These are phyloP conservation scores for Alternaria atra DNA, from an alignment of 2,329 filamentous ascomycete genomes.

Conservation along the genomic window DNA sequence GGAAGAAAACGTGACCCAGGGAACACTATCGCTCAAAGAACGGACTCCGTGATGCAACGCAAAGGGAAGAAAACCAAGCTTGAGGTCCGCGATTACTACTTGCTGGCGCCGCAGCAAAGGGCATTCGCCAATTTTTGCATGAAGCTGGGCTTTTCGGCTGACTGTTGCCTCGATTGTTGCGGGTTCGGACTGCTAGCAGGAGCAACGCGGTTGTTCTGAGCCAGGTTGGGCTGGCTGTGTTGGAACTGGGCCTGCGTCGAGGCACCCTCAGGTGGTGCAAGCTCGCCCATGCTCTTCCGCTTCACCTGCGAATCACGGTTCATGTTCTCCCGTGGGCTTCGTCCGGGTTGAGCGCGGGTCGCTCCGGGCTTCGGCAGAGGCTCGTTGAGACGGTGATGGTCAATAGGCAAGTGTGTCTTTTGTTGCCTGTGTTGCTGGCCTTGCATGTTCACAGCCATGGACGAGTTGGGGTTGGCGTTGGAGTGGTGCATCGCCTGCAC, in stretches of 20 bases:
- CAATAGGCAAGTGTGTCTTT: slow-evolving; percentile 58
- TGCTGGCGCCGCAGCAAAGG: slow-evolving; percentile 75
- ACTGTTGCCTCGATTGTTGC: slow-evolving; percentile 65
- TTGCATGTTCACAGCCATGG: slow-evolving; percentile 82
- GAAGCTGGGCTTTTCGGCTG: slow-evolving; percentile 74
- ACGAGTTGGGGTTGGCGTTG: slow-evolving; percentile 80
- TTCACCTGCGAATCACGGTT: slow-evolving; percentile 53
- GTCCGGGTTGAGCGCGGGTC: slow-evolving; percentile 60
- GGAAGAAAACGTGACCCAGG: slow-evolving; percentile 43
- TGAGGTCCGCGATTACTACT: slow-evolving; percentile 32
- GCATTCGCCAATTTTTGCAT: slow-evolving; percentile 94
- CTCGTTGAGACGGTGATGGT: slow-evolving; percentile 56
- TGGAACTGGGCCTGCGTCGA: slow-evolving; percentile 97
- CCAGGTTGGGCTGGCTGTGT: slow-evolving; percentile 88
- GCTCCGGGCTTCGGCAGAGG: slow-evolving; percentile 68
- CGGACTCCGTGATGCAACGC: slow-evolving; percentile 48
- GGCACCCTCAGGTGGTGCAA: slow-evolving; percentile 78
- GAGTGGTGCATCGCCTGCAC: slow-evolving; percentile 78
- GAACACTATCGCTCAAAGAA: slow-evolving; percentile 44
- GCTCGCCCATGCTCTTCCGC: slow-evolving; percentile 80
- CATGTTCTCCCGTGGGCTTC: slow-evolving; percentile 46
- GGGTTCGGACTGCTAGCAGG: slow-evolving; percentile 54
- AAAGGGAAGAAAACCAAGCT: slow-evolving; percentile 32
- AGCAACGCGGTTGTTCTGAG: slow-evolving; percentile 69
- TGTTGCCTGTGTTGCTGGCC: slow-evolving; percentile 71